Evolutionary conservation across 495 filamentous ascomycete species (phyloP).

Genomic region (Parathielavia hyrcaniae): DNA sequence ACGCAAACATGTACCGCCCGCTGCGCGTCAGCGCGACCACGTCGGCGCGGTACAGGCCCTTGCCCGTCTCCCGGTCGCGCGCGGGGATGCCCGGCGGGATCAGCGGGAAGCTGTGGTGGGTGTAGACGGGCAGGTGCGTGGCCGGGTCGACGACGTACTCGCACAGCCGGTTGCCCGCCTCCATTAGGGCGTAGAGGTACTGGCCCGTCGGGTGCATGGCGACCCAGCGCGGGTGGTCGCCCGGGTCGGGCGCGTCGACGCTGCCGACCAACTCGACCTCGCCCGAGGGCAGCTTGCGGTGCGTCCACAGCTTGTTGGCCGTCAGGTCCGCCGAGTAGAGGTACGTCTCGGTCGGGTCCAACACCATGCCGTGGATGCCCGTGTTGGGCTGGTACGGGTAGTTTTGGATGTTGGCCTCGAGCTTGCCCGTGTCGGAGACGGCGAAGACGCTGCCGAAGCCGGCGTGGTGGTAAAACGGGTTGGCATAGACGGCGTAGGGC

Average conservation of each 20-base stretch:
- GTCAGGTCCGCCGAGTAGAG: conserved; percentile 80
- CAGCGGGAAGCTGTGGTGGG: conserved; percentile 66
- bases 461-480: conserved; percentile 80
- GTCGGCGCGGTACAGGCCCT: conserved; percentile 65
- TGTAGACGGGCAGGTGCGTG: conserved; percentile 76
- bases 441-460: conserved; percentile 75
- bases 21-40: conserved; percentile 63
- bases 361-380: conserved; percentile 84
- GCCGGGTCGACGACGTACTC: conserved; percentile 73
- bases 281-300: conserved; percentile 61
- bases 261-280: conserved; percentile 60
- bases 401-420: conserved; percentile 68
- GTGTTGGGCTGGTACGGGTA: conserved; percentile 67
- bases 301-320: conserved; percentile 81
- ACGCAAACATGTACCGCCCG: conserved; percentile 69
- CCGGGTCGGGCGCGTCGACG: conserved; percentile 60
- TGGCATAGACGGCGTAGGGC: conserved; percentile 75
- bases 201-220: conserved; percentile 68
- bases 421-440: conserved; percentile 53
- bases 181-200: conserved; percentile 80
- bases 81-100: conserved; percentile 60
- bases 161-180: conserved; percentile 71
- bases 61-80: conserved; percentile 38
- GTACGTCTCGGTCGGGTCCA: conserved; percentile 76
- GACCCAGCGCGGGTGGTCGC: conserved; percentile 79